Conservation (phyloP, 164 flowering plant species). For the Vitis cinerea region DNA sequence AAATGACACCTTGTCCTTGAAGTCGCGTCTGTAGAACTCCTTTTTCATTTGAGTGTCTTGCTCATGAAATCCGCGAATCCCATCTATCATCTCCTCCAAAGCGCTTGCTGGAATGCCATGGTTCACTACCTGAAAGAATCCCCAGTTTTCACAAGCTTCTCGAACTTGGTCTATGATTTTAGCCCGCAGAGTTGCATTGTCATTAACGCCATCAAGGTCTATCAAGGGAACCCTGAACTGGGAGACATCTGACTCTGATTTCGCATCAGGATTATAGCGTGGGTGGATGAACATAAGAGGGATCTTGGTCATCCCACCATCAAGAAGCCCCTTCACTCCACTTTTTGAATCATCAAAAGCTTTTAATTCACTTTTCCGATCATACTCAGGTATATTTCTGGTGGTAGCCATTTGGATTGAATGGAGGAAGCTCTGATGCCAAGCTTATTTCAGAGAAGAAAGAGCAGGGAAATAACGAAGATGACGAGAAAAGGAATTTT, state of each 20-base stretch:
- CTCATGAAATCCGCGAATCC: slow-evolving; percentile 30
- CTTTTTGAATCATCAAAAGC: slow-evolving; percentile 48
- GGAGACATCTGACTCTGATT: not conserved
- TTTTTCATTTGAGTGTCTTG: slow-evolving; percentile 31
- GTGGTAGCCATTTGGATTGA: too few species aligned
- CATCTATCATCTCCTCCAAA: slow-evolving; percentile 32
- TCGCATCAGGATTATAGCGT: not conserved
- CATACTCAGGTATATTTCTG: slow-evolving; percentile 3
- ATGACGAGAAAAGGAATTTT: too few species aligned
- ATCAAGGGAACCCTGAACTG: slow-evolving; percentile 25
- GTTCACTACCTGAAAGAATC: slow-evolving; percentile 45
- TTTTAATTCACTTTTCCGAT: slow-evolving; percentile 24
- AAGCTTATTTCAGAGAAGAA: too few species aligned
- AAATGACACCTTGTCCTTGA: slow-evolving; percentile 9
- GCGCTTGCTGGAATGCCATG: slow-evolving; percentile 34
- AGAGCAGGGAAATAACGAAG: too few species aligned
- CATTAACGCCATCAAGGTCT: slow-evolving; percentile 20
- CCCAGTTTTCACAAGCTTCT: slow-evolving; percentile 34
- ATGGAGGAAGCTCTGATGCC: too few species aligned
- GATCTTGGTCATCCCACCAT: slow-evolving; percentile 22
- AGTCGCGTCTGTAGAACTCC: slow-evolving; percentile 28
- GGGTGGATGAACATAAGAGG: too few species aligned
- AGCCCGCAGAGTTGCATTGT: slow-evolving; percentile 6
- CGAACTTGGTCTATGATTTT: slow-evolving; percentile 25
- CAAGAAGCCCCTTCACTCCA: slow-evolving; percentile 52